These are phyloP conservation scores for Xylaria multiplex DNA, from an alignment of 2,329 filamentous ascomycete species.

Conservation along the genomic window DNA sequence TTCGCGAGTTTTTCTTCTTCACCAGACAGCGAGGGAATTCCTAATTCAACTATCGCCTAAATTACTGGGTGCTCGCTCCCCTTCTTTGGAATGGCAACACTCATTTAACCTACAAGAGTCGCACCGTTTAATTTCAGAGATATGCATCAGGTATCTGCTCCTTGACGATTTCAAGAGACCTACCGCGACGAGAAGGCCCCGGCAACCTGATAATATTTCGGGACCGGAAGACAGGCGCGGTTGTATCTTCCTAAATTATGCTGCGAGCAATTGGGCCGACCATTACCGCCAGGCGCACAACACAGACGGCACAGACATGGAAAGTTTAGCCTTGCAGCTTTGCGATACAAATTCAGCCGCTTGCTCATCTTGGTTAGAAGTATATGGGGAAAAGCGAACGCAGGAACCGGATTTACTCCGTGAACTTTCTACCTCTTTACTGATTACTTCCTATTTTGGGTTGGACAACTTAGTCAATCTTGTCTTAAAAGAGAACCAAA, in stretches of 20 bases:
- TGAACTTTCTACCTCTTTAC: conserved; percentile 26
- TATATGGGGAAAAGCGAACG: conserved; percentile 18
- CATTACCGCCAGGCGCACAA: conserved; percentile 30
- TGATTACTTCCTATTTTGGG: conserved; percentile 31
- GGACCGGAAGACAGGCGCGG: too few species aligned
- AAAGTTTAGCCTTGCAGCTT: conserved; percentile 22
- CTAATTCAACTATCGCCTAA: conserved; percentile 9
- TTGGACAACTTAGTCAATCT: conserved; percentile 20
- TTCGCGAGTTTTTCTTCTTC: conserved; percentile 30
- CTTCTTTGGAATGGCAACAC: conserved; percentile 29
- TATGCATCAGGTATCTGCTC: conserved; percentile 30
- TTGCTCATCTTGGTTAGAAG: conserved; percentile 22
- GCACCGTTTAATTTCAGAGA: conserved; percentile 29
- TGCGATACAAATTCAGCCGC: conserved; percentile 18
- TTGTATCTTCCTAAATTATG: conserved; percentile 25
- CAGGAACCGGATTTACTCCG: not conserved
- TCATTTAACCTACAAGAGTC: conserved; percentile 25
- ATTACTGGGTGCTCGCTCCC: not conserved
- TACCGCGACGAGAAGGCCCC: not conserved
- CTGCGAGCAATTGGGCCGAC: conserved; percentile 31
- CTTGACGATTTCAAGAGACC: conserved; percentile 13
- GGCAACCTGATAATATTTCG: not conserved
- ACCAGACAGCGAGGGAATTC: conserved; percentile 38
- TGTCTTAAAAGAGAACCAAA: conserved; percentile 13
- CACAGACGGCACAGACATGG: not conserved